Conservation (phyloP, 768 basidiomycete species). For the Holtermanniella nyarrowii region DNA sequence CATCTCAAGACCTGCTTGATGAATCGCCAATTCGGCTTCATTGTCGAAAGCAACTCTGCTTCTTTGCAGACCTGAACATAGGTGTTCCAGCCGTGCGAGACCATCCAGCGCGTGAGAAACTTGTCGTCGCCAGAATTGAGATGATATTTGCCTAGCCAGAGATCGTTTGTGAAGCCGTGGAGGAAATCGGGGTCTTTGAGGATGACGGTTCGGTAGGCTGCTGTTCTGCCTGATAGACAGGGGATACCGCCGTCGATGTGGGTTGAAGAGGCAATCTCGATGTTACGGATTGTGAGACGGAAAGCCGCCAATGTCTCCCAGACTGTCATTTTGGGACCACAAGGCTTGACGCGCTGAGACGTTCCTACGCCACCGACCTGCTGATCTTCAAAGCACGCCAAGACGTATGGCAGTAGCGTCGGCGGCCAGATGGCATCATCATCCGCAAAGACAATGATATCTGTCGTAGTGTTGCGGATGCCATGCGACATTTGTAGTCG, state of each 20-base stretch:
- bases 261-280: conserved; percentile 77
- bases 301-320: conserved; percentile 95
- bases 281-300: conserved; percentile 82
- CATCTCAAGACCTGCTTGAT: conserved; percentile 85
- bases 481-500: conserved; percentile 89
- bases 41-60: conserved; percentile 70
- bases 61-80: conserved; percentile 52
- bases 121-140: conserved; percentile 91
- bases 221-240: conserved; percentile 84
- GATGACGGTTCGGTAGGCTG: conserved; percentile 86
- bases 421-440: conserved; percentile 95
- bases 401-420: conserved; percentile 73
- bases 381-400: conserved; percentile 91
- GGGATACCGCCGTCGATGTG: conserved; percentile 89
- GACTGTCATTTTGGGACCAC: conserved; percentile 69
- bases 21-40: conserved; percentile 96
- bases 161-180: conserved; percentile 86
- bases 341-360: conserved; percentile 73
- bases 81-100: conserved; percentile 89
- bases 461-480: conserved; percentile 78
- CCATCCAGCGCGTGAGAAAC: conserved; percentile 93
- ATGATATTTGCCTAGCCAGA: conserved; percentile 88
- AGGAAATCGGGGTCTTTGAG: conserved; percentile 90
- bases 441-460: conserved; percentile 89
- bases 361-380: conserved; percentile 87